Evolutionary conservation across 495 filamentous ascomycete species (phyloP).

Genomic region (Emericellopsis terricola): DNA sequence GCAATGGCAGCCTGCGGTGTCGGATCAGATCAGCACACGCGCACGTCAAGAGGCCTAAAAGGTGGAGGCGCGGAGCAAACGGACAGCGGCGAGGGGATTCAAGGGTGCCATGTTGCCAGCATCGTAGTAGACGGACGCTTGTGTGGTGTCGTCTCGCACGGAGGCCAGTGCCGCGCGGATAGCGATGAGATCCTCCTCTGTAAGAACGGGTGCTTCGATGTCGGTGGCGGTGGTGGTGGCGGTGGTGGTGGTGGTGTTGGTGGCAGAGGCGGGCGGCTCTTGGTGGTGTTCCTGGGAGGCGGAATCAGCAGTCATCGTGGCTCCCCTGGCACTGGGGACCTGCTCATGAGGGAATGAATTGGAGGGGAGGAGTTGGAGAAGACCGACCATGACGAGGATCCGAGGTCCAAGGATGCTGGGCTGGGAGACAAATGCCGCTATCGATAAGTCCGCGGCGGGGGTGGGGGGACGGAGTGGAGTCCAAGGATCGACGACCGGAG

Average conservation of each 20-base stretch:
- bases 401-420: too few species aligned
- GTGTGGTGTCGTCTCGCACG: slow-evolving; percentile 1
- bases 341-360: too few species aligned
- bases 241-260: not conserved
- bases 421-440: too few species aligned
- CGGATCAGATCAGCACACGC: not conserved
- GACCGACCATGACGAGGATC: too few species aligned
- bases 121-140: slow-evolving; percentile 27
- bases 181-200: not conserved
- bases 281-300: slow-evolving; percentile 5
- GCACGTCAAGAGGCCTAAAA: not conserved
- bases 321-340: not conserved
- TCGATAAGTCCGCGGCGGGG: too few species aligned
- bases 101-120: slow-evolving; percentile 36
- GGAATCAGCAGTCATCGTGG: slow-evolving; percentile 2
- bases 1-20: slow-evolving; percentile 50
- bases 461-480: too few species aligned
- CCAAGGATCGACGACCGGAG: too few species aligned
- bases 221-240: slow-evolving; percentile 1
- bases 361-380: too few species aligned
- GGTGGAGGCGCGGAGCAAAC: slow-evolving; percentile 8
- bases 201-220: not conserved
- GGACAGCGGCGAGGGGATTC: slow-evolving; percentile 35
- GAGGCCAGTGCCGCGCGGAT: not conserved
- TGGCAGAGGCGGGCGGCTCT: not conserved